phyloP scores from a whole-genome alignment of 306 rosid genomes.

The Ormosia semicastrata region DNA sequence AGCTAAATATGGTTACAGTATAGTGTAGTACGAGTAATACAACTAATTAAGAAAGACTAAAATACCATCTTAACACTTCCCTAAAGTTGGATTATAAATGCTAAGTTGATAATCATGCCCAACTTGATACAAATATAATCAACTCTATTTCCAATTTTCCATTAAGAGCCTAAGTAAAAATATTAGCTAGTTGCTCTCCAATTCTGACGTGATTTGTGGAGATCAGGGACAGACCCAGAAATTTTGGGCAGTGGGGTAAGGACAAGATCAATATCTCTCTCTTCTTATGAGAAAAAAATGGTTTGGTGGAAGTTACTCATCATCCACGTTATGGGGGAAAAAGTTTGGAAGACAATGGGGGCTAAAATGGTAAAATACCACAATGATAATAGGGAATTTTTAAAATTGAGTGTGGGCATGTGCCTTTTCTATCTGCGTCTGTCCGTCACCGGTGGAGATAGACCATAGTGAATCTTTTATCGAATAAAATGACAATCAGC shows the following conservation, averaged over 20 bases:
- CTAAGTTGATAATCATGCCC: neutral
- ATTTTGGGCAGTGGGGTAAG: neutral
- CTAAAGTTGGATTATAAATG: neutral
- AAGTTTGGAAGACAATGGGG: neutral
- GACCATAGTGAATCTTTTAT: neutral
- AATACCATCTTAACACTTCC: neutral
- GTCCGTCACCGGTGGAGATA: neutral
- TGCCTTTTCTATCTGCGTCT: too few species aligned
- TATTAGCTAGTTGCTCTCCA: neutral
- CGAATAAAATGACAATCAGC: neutral
- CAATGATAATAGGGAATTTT: neutral
- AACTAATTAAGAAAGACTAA: neutral
- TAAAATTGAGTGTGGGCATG: too few species aligned
- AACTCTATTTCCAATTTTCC: neutral
- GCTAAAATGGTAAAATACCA: neutral
- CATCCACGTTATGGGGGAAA: neutral
- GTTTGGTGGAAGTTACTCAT: neutral
- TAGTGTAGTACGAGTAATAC: neutral
- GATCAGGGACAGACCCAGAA: neutral
- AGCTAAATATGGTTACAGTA: neutral
- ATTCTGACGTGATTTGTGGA: neutral
- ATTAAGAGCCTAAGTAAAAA: neutral
- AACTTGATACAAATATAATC: neutral
- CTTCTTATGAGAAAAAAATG: too few species aligned
- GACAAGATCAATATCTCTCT: neutral